Conservation (phyloP, 257 asterid genomes). For the Salvia hispanica region DNA sequence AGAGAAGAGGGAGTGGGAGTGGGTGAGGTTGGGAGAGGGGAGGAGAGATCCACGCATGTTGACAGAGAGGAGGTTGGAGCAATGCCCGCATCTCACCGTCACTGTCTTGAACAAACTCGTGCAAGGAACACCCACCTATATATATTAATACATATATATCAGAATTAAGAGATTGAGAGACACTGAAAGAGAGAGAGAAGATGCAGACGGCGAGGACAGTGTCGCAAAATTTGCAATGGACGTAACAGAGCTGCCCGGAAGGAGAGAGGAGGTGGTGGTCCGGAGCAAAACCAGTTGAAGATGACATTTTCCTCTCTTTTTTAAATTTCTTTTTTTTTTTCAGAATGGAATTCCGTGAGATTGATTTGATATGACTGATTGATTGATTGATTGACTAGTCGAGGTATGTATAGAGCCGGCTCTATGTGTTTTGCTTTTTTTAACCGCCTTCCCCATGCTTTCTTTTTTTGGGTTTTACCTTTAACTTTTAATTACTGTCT, state of each 20-base stretch:
- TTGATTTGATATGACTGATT: constrained; percentile 83
- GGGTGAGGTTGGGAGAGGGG: constrained; percentile 67
- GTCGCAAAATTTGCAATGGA: constrained; percentile 91
- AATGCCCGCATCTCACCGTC: constrained; percentile 95
- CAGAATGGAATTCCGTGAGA: constrained; percentile 43
- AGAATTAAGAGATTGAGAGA: too few relatives aligned
- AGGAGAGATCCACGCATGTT: constrained; percentile 81
- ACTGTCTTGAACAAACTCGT: constrained; percentile 93
- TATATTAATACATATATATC: background rate
- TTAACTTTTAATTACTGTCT: background rate
- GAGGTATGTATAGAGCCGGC: constrained; percentile 41
- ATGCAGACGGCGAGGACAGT: constrained; percentile 84
- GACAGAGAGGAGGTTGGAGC: constrained; percentile 90
- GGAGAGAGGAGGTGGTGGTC: constrained; percentile 73
- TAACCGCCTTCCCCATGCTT: constrained; percentile 46
- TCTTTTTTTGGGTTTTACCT: constrained; percentile 21
- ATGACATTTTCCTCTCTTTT: constrained; percentile 52
- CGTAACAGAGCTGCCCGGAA: constrained; percentile 97
- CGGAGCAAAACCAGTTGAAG: constrained; percentile 89
- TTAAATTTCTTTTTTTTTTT: background rate
- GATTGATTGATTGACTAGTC: constrained; percentile 84
- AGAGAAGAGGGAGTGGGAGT: constrained; percentile 74
- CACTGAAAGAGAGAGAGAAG: background rate
- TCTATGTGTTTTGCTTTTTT: constrained; percentile 10
- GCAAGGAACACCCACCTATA: constrained; percentile 91